These are phyloP conservation scores for Trichosporon faecale DNA, from an alignment of 1,284 basidiomycete genomes.

Conservation along the genomic window DNA sequence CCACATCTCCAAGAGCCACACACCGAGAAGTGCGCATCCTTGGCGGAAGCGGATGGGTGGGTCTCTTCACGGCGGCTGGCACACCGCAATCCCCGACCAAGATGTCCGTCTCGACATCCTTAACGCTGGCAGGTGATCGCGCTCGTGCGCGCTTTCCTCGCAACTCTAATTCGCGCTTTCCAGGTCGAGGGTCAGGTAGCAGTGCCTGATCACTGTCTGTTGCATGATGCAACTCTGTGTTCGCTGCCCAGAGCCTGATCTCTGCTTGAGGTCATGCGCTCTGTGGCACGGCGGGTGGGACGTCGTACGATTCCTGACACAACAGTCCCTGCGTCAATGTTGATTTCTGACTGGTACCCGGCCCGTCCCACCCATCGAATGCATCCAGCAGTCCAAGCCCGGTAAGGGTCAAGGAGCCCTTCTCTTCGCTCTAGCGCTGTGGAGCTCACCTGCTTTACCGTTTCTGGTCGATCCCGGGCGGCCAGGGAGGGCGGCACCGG, in stretches of 20 bases:
- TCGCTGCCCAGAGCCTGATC: background rate
- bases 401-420: background rate
- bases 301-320: constrained; percentile 5
- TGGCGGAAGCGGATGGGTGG: too few species aligned
- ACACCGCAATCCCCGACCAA: background rate
- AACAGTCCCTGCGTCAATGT: background rate
- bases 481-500: background rate
- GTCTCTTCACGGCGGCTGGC: background rate
- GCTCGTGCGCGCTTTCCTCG: background rate
- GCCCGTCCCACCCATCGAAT: background rate
- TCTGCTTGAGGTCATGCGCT: background rate
- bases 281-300: background rate
- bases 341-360: background rate
- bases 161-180: background rate
- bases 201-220: background rate
- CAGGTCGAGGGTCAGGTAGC: background rate
- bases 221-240: background rate
- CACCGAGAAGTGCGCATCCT: too few species aligned
- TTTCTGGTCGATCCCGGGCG: background rate
- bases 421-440: background rate
- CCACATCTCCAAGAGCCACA: background rate
- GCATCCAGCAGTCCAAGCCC: background rate
- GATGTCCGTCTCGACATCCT: background rate
- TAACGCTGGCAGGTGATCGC: too few species aligned
- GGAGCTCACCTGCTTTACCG: background rate